A percentile compares a stretch with the other conserved stretches of the same genome.
These are phyloP conservation scores for Elaeis oleifera DNA, from an alignment of 202 grass and related monocot species.

Conservation along the genomic window DNA sequence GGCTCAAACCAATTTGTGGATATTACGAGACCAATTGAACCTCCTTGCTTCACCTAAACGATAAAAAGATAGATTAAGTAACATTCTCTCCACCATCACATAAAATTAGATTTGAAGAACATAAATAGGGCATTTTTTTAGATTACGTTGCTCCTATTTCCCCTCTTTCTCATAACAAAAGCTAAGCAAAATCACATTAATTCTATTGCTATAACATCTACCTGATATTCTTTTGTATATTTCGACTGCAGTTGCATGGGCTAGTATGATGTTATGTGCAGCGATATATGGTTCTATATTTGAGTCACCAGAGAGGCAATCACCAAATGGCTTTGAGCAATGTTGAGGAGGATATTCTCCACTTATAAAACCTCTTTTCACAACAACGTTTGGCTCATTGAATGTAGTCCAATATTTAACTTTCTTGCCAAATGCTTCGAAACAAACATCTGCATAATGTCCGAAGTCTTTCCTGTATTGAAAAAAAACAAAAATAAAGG, in stretches of 20 bases:
- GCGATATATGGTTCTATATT: slow-evolving; percentile 39
- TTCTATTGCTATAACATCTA: slow-evolving; percentile 3
- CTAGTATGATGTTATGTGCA: slow-evolving; percentile 48
- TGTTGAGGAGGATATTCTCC: slow-evolving; percentile 42
- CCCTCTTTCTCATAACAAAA: too few species aligned
- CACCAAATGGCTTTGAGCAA: slow-evolving; percentile 43
- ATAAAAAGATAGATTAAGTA: neutral
- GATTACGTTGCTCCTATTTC: neutral
- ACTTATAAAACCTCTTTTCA: slow-evolving; percentile 28
- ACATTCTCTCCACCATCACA: neutral
- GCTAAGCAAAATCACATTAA: too few species aligned
- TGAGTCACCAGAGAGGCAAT: slow-evolving; percentile 33
- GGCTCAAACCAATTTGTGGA: slow-evolving; percentile 36
- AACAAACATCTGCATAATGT: slow-evolving; percentile 48
- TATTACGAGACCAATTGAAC: slow-evolving; percentile 51
- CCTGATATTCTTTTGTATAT: slow-evolving; percentile 74
- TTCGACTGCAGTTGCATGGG: slow-evolving; percentile 51
- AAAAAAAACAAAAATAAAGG: neutral
- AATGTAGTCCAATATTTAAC: slow-evolving; percentile 61
- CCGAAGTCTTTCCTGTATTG: slow-evolving; percentile 48
- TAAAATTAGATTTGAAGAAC: neutral
- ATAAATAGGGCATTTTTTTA: neutral
- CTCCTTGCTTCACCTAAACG: slow-evolving; percentile 37
- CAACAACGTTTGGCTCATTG: slow-evolving; percentile 53
- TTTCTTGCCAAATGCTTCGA: slow-evolving; percentile 52